Conservation (phyloP, 1,139 yeast genomes). For the Debaryomyces coudertii region DNA sequence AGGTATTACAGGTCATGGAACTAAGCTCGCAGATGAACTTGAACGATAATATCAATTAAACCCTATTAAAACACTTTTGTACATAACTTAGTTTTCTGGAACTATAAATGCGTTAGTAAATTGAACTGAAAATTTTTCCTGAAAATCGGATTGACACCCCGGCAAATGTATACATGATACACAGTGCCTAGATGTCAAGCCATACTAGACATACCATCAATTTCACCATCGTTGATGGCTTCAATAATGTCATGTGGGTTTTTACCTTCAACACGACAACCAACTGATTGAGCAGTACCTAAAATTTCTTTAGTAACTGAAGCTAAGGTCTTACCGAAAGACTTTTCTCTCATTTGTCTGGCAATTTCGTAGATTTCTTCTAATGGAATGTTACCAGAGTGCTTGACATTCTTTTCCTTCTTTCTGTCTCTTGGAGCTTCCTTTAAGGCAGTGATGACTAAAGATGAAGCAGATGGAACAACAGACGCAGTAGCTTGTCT, state of each 20-base stretch:
- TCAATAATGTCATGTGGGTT: conserved; percentile 99
- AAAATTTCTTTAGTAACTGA: conserved; percentile 98
- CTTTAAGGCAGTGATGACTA: conserved; percentile 98
- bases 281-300: conserved; percentile 99
- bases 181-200: background rate
- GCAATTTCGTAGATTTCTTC: conserved; percentile 98
- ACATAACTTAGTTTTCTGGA: conserved; percentile 75
- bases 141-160: background rate
- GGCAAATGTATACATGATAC: conserved; percentile 7
- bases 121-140: conserved; percentile 6
- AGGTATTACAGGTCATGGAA: conserved; percentile 9
- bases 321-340: conserved; percentile 96
- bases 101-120: conserved; percentile 32
- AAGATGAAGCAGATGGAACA: conserved; percentile 99
- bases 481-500: conserved; percentile 99
- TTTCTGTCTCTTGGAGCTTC: conserved; percentile 99
- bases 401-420: conserved; percentile 99
- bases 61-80: conserved; percentile 42
- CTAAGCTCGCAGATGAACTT: conserved; percentile 5
- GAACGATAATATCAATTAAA: conserved; percentile 29
- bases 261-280: conserved; percentile 98
- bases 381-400: conserved; percentile 97
- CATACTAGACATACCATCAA: conserved; percentile 50
- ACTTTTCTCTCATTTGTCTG: conserved; percentile 96
- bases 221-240: conserved; percentile 97